phyloP scores from a whole-genome alignment of 2,329 filamentous ascomycete species.

The Colletotrichum sp. region DNA sequence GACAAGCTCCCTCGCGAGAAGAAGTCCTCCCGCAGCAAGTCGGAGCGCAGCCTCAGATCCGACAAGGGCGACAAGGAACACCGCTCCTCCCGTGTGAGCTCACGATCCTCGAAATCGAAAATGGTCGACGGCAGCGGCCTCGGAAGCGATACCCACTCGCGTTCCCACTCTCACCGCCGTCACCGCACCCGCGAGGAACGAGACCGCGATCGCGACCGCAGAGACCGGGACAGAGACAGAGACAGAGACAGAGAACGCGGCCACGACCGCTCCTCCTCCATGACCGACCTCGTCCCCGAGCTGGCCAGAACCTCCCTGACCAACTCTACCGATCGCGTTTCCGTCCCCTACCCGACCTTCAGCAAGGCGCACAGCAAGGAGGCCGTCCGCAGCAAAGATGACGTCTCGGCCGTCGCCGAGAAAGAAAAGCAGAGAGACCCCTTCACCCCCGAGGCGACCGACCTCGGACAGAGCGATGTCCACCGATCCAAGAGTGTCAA shows the following conservation, averaged over 20 bases:
- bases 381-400: slow-evolving; percentile 69
- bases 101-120: slow-evolving; percentile 20
- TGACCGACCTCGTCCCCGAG: slow-evolving; percentile 57
- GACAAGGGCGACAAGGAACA: slow-evolving; percentile 27
- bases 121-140: slow-evolving; percentile 22
- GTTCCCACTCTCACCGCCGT: slow-evolving; percentile 20
- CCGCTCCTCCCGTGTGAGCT: slow-evolving; percentile 23
- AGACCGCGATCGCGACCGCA: slow-evolving; percentile 28
- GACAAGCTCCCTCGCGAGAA: slow-evolving; percentile 38
- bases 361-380: slow-evolving; percentile 95
- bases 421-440: slow-evolving; percentile 42
- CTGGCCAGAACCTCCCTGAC: slow-evolving; percentile 39
- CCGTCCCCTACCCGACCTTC: slow-evolving; percentile 79
- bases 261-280: slow-evolving; percentile 39
- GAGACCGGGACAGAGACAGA: neutral
- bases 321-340: slow-evolving; percentile 48
- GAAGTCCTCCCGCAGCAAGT: slow-evolving; percentile 15
- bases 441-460: slow-evolving; percentile 74
- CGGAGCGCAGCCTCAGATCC: slow-evolving; percentile 21
- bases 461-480: slow-evolving; percentile 61
- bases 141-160: neutral
- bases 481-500: slow-evolving; percentile 55
- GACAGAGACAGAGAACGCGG: slow-evolving; percentile 32
- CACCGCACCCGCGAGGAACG: slow-evolving; percentile 25
- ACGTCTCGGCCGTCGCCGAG: slow-evolving; percentile 38